phyloP scores from a whole-genome alignment of 2,329 filamentous ascomycete species.

The Epichloe sp. region DNA sequence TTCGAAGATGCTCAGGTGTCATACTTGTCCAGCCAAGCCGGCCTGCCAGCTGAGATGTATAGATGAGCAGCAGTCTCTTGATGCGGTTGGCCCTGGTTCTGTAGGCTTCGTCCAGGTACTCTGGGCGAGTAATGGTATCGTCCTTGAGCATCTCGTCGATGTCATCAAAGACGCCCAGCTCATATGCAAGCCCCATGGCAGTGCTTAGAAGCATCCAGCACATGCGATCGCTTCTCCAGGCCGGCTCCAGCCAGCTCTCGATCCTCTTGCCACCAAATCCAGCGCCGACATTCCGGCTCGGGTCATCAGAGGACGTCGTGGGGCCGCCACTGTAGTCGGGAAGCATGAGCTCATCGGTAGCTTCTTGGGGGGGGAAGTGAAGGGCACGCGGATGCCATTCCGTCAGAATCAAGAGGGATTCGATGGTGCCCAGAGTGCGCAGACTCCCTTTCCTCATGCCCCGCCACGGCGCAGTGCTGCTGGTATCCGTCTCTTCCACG shows the following conservation, averaged over 20 bases:
- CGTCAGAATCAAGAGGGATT: slow-evolving; percentile 84
- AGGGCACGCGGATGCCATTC: slow-evolving; percentile 95
- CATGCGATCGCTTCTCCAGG: slow-evolving; percentile 89
- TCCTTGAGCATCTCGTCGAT: slow-evolving; percentile 58
- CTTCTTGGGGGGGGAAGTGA: slow-evolving; percentile 79
- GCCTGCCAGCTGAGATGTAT: slow-evolving; percentile 86
- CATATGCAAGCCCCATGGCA: slow-evolving; percentile 78
- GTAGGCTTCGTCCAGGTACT: slow-evolving; percentile 64
- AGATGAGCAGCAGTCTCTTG: slow-evolving; percentile 76
- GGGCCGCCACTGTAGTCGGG: slow-evolving; percentile 42
- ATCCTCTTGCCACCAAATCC: slow-evolving; percentile 73
- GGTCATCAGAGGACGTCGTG: slow-evolving; percentile 24
- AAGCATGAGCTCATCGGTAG: slow-evolving; percentile 54
- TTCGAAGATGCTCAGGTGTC: slow-evolving; percentile 58
- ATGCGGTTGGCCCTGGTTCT: slow-evolving; percentile 69
- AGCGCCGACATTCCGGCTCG: slow-evolving; percentile 23
- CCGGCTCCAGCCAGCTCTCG: slow-evolving; percentile 92
- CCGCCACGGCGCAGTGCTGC: slow-evolving; percentile 57
- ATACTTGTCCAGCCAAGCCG: slow-evolving; percentile 87
- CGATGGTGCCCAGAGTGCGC: slow-evolving; percentile 82
- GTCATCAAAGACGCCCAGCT: slow-evolving; percentile 89
- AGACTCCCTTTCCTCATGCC: slow-evolving; percentile 64
- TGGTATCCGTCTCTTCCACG: slow-evolving; percentile 45
- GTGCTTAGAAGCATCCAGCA: slow-evolving; percentile 96
- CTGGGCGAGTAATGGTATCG: slow-evolving; percentile 44